Evolutionary conservation across 345 rosid species (phyloP).

Genomic region (Euclidium syriacum): DNA sequence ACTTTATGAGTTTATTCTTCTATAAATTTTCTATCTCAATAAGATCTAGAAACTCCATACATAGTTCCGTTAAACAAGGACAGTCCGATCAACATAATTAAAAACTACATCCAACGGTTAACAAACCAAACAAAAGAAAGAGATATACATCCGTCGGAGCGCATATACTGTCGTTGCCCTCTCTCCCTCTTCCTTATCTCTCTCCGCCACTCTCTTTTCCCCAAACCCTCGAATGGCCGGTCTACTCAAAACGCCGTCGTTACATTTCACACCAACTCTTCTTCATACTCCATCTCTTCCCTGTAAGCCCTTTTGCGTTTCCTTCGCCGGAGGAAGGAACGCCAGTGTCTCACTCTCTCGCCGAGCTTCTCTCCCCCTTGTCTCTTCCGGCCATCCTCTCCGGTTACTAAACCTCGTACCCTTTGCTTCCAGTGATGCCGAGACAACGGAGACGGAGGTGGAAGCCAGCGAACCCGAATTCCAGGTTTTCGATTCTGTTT

Average conservation of each 20-base stretch:
- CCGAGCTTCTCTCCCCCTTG: constrained; percentile 32
- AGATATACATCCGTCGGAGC: constrained; percentile 12
- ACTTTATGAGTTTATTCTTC: too few relatives aligned
- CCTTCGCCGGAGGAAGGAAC: constrained; percentile 38
- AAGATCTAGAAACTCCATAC: not conserved
- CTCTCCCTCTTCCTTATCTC: constrained; percentile 12
- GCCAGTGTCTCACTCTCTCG: constrained; percentile 19
- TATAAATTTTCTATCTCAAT: not conserved
- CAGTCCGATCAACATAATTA: constrained; percentile 9
- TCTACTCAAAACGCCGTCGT: constrained; percentile 55
- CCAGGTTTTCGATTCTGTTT: constrained; percentile 40
- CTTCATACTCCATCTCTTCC: constrained; percentile 25
- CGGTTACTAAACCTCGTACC: constrained; percentile 42
- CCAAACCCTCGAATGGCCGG: constrained; percentile 50
- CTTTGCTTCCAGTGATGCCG: constrained; percentile 65
- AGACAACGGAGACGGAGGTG: constrained; percentile 46
- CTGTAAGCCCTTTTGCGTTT: constrained; percentile 33
- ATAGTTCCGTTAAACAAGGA: not conserved
- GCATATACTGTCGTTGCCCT: not conserved
- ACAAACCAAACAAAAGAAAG: not conserved
- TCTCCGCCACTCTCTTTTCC: constrained; percentile 4
- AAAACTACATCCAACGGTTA: constrained; percentile 14
- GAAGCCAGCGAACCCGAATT: constrained; percentile 47
- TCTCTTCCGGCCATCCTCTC: constrained; percentile 27
- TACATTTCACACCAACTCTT: constrained; percentile 35